phyloP scores from a whole-genome alignment of 2,329 filamentous ascomycete genomes.

The Fusarium sp. region DNA sequence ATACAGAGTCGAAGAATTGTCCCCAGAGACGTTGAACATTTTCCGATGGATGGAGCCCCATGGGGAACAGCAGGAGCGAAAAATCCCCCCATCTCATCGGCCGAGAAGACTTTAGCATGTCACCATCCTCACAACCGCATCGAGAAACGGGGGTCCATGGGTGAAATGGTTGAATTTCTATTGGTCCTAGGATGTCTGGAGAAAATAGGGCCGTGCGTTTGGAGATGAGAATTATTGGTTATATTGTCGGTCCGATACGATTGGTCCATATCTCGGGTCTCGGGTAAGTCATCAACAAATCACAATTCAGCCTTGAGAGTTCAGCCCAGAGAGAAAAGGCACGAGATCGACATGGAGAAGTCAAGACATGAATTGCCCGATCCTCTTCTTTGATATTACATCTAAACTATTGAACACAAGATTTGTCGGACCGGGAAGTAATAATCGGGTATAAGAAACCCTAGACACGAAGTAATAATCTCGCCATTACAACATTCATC shows the following conservation, averaged over 20 bases:
- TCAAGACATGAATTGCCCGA: background rate
- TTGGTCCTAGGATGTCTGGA: background rate
- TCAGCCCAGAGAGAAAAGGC: background rate
- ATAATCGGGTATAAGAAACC: background rate
- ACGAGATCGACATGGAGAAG: background rate
- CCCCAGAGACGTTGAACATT: background rate
- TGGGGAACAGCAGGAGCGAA: background rate
- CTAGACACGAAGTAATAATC: accelerated
- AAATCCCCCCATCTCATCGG: background rate
- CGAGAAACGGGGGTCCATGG: background rate
- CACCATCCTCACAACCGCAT: background rate
- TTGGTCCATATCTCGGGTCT: background rate
- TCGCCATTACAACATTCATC: background rate
- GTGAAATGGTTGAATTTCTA: slow-evolving; percentile 22
- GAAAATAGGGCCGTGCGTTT: background rate
- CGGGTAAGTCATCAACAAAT: slow-evolving; percentile 3
- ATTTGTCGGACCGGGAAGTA: slow-evolving; percentile 3
- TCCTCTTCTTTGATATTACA: background rate
- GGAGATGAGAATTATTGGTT: accelerated
- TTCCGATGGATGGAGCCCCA: background rate
- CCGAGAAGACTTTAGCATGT: background rate
- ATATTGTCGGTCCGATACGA: slow-evolving; percentile 5
- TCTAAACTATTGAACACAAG: background rate
- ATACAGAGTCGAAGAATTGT: accelerated
- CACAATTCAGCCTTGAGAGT: slow-evolving; percentile 26